A percentile compares a stretch with the other conserved stretches of the same genome.
Conservation (phyloP, 1,284 basidiomycete genomes). For the Schizophyllum commune region DNA sequence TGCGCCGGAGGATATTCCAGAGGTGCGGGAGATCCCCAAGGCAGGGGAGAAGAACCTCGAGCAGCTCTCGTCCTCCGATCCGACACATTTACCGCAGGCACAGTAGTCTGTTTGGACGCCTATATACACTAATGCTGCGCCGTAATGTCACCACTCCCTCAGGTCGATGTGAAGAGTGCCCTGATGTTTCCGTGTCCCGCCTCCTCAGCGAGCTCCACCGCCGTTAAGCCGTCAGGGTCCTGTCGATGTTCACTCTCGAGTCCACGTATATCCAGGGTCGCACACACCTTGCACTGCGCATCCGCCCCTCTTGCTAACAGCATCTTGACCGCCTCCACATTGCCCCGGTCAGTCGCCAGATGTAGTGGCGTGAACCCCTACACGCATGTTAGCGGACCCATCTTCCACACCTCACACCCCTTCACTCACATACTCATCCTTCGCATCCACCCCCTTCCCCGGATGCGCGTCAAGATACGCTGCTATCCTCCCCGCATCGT, state of each 20-base stretch:
- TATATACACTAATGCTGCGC: background rate
- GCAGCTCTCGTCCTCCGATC: background rate
- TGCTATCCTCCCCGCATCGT: slow-evolving; percentile 41
- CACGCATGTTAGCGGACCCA: background rate
- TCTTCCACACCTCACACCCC: slow-evolving; percentile 2
- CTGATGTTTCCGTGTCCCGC: slow-evolving; percentile 45
- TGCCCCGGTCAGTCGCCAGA: slow-evolving; percentile 78
- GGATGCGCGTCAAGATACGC: slow-evolving; percentile 36
- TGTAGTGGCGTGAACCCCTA: slow-evolving; percentile 85
- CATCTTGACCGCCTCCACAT: slow-evolving; percentile 44
- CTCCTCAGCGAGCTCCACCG: slow-evolving; percentile 56
- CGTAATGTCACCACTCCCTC: background rate
- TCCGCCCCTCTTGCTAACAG: slow-evolving; percentile 67
- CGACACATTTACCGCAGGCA: background rate
- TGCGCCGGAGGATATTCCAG: no score
- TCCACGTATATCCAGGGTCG: slow-evolving; percentile 2
- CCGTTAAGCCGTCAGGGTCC: slow-evolving; percentile 68
- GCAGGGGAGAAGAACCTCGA: background rate
- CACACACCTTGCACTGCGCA: slow-evolving; percentile 44
- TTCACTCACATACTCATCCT: slow-evolving; percentile 49
- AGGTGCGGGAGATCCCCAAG: background rate
- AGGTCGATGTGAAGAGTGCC: background rate
- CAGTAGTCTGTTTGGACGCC: background rate
- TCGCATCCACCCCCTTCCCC: slow-evolving; percentile 27
- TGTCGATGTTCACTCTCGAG: slow-evolving; percentile 20